Percentiles rank a stretch among this genome's conserved stretches.
These are phyloP conservation scores for Ormosia emarginata DNA, from an alignment of 306 rosid species.

Conservation along the genomic window DNA sequence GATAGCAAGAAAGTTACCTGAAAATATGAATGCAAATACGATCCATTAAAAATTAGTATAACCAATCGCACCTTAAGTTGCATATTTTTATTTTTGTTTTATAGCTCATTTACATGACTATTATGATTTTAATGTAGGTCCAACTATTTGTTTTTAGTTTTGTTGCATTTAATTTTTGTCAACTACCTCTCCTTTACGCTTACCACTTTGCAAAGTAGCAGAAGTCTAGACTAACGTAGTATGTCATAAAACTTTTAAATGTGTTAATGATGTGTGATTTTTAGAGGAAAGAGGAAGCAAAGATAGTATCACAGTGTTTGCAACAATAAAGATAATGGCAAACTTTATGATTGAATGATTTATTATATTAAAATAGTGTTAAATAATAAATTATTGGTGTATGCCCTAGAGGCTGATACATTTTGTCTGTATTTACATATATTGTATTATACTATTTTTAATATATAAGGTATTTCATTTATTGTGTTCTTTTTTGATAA, in stretches of 20 bases:
- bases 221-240: background rate
- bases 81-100: slow-evolving; percentile 15
- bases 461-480: too few species aligned
- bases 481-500: too few species aligned
- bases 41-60: too few species aligned
- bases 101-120: slow-evolving; percentile 9
- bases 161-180: slow-evolving; percentile 27
- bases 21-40: too few species aligned
- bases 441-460: too few species aligned
- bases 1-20: too few species aligned
- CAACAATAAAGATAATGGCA: too few species aligned
- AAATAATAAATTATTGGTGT: too few species aligned
- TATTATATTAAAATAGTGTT: background rate
- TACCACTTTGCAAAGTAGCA: background rate
- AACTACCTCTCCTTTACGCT: slow-evolving; percentile 13
- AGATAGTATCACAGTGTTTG: background rate
- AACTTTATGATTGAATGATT: too few species aligned
- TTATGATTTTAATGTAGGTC: slow-evolving; percentile 8
- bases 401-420: too few species aligned
- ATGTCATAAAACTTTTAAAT: background rate
- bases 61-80: too few species aligned
- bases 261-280: background rate
- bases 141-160: slow-evolving; percentile 12
- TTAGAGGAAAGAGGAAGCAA: background rate
- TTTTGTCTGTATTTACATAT: too few species aligned